Conservation (phyloP, 768 basidiomycete species). For the Myochromella boudieri region DNA sequence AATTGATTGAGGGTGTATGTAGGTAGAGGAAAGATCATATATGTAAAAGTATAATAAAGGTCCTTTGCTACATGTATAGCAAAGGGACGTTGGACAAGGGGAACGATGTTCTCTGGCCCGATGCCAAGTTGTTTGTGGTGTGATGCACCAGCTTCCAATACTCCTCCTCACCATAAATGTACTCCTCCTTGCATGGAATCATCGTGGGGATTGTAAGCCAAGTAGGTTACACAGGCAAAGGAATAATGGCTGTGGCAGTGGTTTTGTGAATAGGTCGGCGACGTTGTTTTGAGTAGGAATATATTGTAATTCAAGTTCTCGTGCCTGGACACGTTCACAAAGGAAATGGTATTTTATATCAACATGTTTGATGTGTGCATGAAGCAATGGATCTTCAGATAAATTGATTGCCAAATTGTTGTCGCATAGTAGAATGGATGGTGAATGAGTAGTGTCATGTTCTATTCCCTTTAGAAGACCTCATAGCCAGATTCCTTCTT, state of each 20-base stretch:
- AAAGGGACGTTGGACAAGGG: neutral
- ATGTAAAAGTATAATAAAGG: no score
- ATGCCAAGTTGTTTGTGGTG: neutral
- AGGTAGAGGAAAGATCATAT: neutral
- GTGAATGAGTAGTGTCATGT: constrained; percentile 7
- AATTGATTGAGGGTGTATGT: neutral
- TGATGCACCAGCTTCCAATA: neutral
- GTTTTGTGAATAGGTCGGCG: constrained; percentile 41
- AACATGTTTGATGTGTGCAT: constrained; percentile 38
- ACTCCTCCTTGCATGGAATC: constrained; percentile 9
- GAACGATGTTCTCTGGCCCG: neutral
- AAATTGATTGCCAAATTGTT: constrained; percentile 35
- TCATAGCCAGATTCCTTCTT: constrained; percentile 14
- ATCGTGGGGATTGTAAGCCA: constrained; percentile 9
- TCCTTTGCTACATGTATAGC: no score
- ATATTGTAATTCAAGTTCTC: constrained; percentile 24
- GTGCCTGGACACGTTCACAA: constrained; percentile 25
- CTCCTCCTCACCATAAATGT: constrained; percentile 5
- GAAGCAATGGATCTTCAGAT: constrained; percentile 29
- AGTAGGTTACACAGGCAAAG: constrained; percentile 11
- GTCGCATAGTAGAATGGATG: constrained; percentile 23
- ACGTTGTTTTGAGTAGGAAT: constrained; percentile 30
- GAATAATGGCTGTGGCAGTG: constrained; percentile 24
- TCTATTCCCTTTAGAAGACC: constrained; percentile 17
- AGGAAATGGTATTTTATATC: constrained; percentile 40